Evolutionary conservation across 345 rosid species (phyloP), one percentile per base, ranked within the genome.

Genomic region (Stellera chamaejasme): DNA sequence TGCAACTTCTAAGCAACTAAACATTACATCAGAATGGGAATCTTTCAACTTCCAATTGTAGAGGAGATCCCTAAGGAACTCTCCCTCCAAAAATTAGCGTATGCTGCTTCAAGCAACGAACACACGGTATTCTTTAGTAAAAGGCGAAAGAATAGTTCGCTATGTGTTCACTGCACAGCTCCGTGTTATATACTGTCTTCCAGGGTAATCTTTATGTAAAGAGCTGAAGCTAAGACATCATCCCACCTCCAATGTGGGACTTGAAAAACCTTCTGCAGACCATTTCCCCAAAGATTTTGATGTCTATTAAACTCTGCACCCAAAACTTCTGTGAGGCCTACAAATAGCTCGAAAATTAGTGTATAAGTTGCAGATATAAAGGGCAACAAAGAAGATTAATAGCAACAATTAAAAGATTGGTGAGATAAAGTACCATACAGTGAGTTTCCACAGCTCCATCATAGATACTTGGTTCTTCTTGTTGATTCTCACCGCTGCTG

Each of bases 71-170:
- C 27, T 45, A 27, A 49, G 43, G 49, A 41, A 41, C 0, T 43
- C 43, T 9, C 43, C 39, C 45, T 62, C 46, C 59, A 45, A 19
- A 19, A 19, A 19, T 19, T 19, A 1, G 23, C 23, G 23, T 19
- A 19, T 19, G 23, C 23, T 19, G 59, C 46, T 44, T 44, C 13
- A 44, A 9, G 2, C 46, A 44, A 53, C 65, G 57, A 49, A 27
- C 57, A 66, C 67, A 69, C 68, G 67, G 73, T 67, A 64, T 72
- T 75, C 80, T 69, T 64, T 72, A 70, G 78, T 75, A 70, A 72
- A 70, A 70, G 72, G 78, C 68, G 68, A 70, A 75, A 75, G 80
- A 72, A 75, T 60, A 72, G 58, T 65, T 67, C 72, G 68, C 72
- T 67, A 3, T 61, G 70, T 47, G 42, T 65, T 50, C 62, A 63